A percentile compares a stretch with the other conserved stretches of the same genome.
These are phyloP conservation scores for Mycosphaerella sp. DNA, from an alignment of 2,329 filamentous ascomycete species.

Conservation along the genomic window DNA sequence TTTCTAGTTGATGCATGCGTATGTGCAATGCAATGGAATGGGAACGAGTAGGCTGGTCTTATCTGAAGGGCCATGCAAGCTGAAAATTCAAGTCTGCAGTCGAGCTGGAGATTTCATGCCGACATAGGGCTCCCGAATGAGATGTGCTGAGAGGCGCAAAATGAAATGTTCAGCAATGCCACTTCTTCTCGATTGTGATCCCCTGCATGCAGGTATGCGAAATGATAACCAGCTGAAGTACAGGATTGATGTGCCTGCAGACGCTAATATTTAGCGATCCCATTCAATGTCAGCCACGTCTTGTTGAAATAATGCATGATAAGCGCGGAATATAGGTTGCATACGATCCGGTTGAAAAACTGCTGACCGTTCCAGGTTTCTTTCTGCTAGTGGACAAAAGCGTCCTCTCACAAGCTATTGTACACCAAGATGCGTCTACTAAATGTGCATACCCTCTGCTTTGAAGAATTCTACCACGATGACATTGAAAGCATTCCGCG, in stretches of 20 bases:
- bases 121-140: slow-evolving; percentile 1
- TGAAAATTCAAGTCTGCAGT: background rate
- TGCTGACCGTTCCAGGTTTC: background rate
- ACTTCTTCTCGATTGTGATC: background rate
- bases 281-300: background rate
- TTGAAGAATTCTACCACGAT: slow-evolving; percentile 5
- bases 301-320: too few species aligned
- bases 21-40: background rate
- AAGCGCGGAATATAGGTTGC: background rate
- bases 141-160: background rate
- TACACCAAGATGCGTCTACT: slow-evolving; percentile 9
- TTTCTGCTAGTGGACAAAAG: background rate
- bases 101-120: background rate
- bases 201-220: too few species aligned
- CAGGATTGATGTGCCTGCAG: too few species aligned
- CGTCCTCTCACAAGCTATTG: background rate
- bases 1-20: background rate
- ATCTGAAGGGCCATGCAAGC: background rate
- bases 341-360: background rate
- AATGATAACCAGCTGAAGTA: too few species aligned
- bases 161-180: background rate
- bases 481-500: slow-evolving; percentile 2
- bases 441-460: slow-evolving; percentile 6
- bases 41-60: background rate
- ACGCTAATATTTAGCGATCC: background rate